Base-by-base conservation (phyloP, 257 asterid genomes). In the Gardenia jasminoides region DNA sequence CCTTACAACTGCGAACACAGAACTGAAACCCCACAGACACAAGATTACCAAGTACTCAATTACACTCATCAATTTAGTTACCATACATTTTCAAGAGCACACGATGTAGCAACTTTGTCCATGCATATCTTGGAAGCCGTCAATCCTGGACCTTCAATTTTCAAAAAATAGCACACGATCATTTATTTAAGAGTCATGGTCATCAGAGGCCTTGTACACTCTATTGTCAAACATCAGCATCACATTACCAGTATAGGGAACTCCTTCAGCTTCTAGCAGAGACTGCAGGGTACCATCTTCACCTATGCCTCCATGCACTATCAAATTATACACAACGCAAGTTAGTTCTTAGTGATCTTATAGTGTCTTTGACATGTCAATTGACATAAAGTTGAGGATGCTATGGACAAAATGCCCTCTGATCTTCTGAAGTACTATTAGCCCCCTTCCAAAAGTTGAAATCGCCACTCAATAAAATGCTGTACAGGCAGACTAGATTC, bases 281-380 rank as follows among this genome's bases (percentile, higher is more conserved):
- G 92, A 90, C 83, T 93, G 98, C 81, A 93, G 96, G 26, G 96
- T 93, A 36, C 98, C 97, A 80, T 93, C 96, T 88, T 93, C 98
- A 44, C 98, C 98, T 79, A 93, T 89, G 76, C 98, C 97, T 76
- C 98, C 98, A 86, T 93, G 98, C 82, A 93, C 98, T 93, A 82
- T 43, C 62, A 80, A 67, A 80, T 82, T 20, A 87, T 41, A 36
- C 66, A 82, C 39, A 77, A 1, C 61, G 59, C 6, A 33, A 2
- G 70, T 30, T 66, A 75, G 6, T 6, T 54, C 36, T 13, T 36
- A 64, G n/a, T 2, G n/a, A 61, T 6, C 67, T 28, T n/a, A 46
- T 67, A 22, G 65, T 33, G 36, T 30, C 47, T 48, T 31, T 33
- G 56, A 47, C 33, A 56, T 74, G 28, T 30, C 77, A 50, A 52